Base-by-base conservation (phyloP, 352 stramenopile genomes). In the Globisporangium middletonii region DNA sequence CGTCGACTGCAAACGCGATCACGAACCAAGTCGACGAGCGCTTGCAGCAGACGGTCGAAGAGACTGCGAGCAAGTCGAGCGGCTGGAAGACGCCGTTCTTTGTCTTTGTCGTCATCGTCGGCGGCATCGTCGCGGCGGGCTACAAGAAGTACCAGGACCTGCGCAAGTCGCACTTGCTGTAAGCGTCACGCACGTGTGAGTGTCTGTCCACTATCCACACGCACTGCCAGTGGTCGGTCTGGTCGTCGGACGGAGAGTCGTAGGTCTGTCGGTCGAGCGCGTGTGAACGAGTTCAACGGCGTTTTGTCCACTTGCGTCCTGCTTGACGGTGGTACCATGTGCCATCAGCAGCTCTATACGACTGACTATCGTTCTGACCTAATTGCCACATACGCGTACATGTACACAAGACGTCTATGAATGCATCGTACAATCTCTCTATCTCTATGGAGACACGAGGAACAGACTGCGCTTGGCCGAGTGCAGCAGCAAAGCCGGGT, bases 131-230 rank as follows among this genome's bases (percentile, higher is more conserved):
- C 5, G 78, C 73, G n/a, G 71, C 58, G 16, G 78, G 67, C 26
- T 94, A 92, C 74, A 91, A 91, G 65, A 94, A 94, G 73, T 94
- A 94, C 74, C 82, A 94, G 63, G 79, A 92, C 56, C 64, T 94
- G 60, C 78, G 79, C 64, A 94, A 94, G 73, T 92, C 80, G 42
- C 84, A 94, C 73, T 82, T 94, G 64, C 70, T 94, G 56, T 94
- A 91, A 60, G 52, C 42, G 30, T 42, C 53, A 45, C 53, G 19
- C 23, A 8, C 8, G 23, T 23, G 23, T 23, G 23, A 42, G 37
- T 9, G 23, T 23, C 23, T 23, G 23, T 23, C 23, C 23, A 23
- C 23, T 23, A 9, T 45, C 13, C 13, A 23, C 13, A 19, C 6
- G 2, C 41, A n/a, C 12, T 16, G 12, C 41, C 16, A 13, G 8